Percentiles rank a stretch among this genome's conserved stretches.
Conservation (phyloP, 495 filamentous ascomycete genomes). For the Podospora pseudoanserina region DNA sequence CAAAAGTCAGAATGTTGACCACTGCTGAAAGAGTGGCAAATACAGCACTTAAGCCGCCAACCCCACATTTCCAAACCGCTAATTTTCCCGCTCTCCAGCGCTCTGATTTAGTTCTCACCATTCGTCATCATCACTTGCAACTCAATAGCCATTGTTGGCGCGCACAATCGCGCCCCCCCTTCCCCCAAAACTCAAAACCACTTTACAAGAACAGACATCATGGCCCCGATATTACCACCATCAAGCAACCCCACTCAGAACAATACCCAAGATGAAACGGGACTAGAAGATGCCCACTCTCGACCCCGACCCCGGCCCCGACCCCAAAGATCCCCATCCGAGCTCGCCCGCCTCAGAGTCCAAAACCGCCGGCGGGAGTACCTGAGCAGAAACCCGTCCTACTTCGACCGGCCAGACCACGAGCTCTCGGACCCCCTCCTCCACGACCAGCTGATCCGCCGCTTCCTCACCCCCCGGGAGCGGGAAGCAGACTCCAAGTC, state of each 20-base stretch:
- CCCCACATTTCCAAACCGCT: not conserved
- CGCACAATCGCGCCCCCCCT: too few relatives aligned
- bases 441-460: conserved; percentile 74
- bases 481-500: conserved; percentile 65
- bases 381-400: conserved; percentile 37
- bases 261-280: not conserved
- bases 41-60: not conserved
- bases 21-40: not conserved
- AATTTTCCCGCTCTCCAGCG: not conserved
- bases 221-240: not conserved
- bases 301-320: conserved; percentile 34
- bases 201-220: not conserved
- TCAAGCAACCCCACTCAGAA: not conserved
- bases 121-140: not conserved
- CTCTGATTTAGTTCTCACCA: not conserved
- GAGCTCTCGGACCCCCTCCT: conserved; percentile 67
- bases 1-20: not conserved
- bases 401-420: conserved; percentile 41
- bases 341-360: conserved; percentile 33
- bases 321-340: conserved; percentile 33
- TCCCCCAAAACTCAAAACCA: too few relatives aligned
- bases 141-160: not conserved
- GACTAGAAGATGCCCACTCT: too few relatives aligned
- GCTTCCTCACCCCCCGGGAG: conserved; percentile 70
- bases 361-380: conserved; percentile 46